Percentiles rank a stretch among this genome's conserved stretches.
Conservation (phyloP, 2,329 filamentous ascomycete genomes). For the Alternaria incomplexa region DNA sequence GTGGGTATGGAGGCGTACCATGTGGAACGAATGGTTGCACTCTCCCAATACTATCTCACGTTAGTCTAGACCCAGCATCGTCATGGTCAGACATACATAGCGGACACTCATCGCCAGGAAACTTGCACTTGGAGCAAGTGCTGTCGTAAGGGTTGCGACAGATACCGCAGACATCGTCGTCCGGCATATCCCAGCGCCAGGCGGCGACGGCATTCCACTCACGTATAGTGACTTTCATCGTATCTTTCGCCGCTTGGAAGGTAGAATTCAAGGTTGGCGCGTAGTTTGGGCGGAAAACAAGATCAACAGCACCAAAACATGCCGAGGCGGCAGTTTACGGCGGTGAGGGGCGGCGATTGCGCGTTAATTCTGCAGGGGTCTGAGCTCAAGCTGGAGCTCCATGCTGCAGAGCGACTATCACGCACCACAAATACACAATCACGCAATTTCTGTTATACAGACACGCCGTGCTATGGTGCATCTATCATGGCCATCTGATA, state of each 20-base stretch:
- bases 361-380: slow-evolving; percentile 11
- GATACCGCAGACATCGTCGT: slow-evolving; percentile 97
- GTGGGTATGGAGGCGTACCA: slow-evolving; percentile 62
- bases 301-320: slow-evolving; percentile 12
- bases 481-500: not conserved
- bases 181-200: slow-evolving; percentile 97
- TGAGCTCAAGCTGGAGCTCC: slow-evolving; percentile 15
- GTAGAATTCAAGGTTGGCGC: slow-evolving; percentile 3
- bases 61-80: not conserved
- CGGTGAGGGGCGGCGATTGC: slow-evolving; percentile 23
- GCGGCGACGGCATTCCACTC: slow-evolving; percentile 94
- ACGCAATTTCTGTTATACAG: not conserved
- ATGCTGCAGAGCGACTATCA: not conserved
- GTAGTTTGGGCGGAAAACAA: slow-evolving; percentile 28
- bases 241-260: slow-evolving; percentile 1
- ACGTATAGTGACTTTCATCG: slow-evolving; percentile 94
- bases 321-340: slow-evolving; percentile 21
- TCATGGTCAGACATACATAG: slow-evolving; percentile 67
- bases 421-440: not conserved
- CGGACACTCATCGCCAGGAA: slow-evolving; percentile 93
- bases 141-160: slow-evolving; percentile 98
- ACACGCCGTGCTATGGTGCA: not conserved
- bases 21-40: slow-evolving; percentile 97
- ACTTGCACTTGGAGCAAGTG: slow-evolving; percentile 97
- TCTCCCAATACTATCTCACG: slow-evolving; percentile 79